Percentiles rank a stretch among this genome's conserved stretches.
Conservation (phyloP, 768 basidiomycete species). For the Leccinum pellstonianum region DNA sequence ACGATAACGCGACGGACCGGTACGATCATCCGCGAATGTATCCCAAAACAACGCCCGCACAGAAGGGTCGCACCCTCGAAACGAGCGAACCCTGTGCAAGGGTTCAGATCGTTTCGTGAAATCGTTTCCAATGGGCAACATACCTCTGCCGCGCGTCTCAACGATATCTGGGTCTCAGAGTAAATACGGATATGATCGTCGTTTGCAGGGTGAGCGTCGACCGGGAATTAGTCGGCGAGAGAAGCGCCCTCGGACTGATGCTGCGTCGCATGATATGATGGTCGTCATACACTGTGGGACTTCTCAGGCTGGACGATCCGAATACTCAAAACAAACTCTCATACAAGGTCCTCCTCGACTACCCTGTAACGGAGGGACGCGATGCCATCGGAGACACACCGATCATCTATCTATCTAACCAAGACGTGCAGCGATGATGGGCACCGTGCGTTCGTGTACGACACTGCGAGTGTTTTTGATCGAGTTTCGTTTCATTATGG, state of each 20-base stretch:
- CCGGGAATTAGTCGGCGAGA: background rate
- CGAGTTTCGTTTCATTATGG: slow-evolving; percentile 1
- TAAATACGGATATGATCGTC: slow-evolving; percentile 8
- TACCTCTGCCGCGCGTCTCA: background rate
- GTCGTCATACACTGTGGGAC: background rate
- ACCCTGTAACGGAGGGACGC: slow-evolving; percentile 2
- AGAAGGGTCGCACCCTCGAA: background rate
- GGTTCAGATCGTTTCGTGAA: background rate
- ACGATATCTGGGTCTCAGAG: background rate
- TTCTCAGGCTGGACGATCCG: background rate
- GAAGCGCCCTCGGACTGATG: background rate
- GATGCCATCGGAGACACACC: slow-evolving; percentile 1
- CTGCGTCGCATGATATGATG: background rate
- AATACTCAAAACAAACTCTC: background rate
- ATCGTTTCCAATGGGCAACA: background rate
- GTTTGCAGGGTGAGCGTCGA: background rate
- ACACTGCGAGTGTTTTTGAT: slow-evolving; percentile 1
- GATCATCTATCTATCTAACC: background rate
- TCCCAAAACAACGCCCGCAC: background rate
- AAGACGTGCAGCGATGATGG: background rate
- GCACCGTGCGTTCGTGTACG: background rate
- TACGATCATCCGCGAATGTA: slow-evolving; percentile 3
- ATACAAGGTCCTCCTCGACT: background rate
- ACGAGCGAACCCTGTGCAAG: background rate
- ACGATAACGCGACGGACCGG: background rate